Evolutionary conservation across 2,329 filamentous ascomycete genomes (phyloP).

Genomic region (Dactylellina haptotyla): DNA sequence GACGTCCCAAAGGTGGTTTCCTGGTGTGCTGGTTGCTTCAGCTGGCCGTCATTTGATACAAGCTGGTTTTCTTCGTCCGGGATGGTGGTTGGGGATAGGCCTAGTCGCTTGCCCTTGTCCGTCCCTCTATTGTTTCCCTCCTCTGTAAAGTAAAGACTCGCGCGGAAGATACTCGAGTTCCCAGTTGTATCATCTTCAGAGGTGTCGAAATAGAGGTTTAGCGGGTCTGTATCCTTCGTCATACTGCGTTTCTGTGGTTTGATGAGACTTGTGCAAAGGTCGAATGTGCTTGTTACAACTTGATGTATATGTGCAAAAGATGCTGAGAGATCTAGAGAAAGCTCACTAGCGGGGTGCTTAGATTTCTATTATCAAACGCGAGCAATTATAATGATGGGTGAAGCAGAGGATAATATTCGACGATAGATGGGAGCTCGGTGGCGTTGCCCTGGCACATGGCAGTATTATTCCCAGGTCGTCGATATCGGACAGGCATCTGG

Average conservation of each 20-base stretch:
- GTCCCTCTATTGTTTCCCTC: not conserved
- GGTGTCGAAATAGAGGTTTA: constrained; percentile 19
- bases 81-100: not conserved
- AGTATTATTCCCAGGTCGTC: no score
- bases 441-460: no score
- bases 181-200: constrained; percentile 42
- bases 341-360: no score
- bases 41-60: not conserved
- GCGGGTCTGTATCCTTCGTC: not conserved
- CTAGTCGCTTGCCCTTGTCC: not conserved
- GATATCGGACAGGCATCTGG: no score
- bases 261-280: no score
- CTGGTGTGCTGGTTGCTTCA: not conserved
- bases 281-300: no score
- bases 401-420: no score
- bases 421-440: no score
- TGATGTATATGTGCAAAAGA: no score
- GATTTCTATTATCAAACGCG: no score
- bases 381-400: no score
- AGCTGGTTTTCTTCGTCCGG: not conserved
- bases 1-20: constrained; percentile 19
- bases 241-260: constrained; percentile 1
- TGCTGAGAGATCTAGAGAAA: no score
- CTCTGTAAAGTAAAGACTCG: constrained; percentile 21
- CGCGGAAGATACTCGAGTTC: constrained; percentile 50